Evolutionary conservation across 768 basidiomycete genomes (phyloP), one percentile per base, ranked within the genome.

Genomic region (Mycena leptocephala): DNA sequence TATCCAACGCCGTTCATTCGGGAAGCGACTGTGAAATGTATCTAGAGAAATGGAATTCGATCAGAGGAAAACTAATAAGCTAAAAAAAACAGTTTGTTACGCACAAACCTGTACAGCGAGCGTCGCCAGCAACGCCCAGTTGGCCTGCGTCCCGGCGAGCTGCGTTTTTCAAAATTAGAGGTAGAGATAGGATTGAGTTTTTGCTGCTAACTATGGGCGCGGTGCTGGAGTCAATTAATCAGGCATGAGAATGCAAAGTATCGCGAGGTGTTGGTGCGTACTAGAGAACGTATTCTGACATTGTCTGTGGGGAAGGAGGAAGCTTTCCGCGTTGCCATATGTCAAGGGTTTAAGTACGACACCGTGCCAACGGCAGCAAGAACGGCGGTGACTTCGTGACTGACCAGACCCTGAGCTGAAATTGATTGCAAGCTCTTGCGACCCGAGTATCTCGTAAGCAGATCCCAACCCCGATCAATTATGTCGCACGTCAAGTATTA

Each of bases 1-100:
- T 35, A 70, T 70, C 68, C 68, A 70, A 28, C 55, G 51, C n/a
- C 68, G 51, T 8, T 70, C 68, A n/a, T n/a, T n/a, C n/a, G n/a
- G n/a, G n/a, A n/a, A n/a, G n/a, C n/a, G n/a, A n/a, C n/a, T n/a
- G n/a, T 18, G 30, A 69, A 69, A 46, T 28, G 33, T 68, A 53
- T 56, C 67, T 68, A 30, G 30, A 16, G 20, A 26, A 48, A 24
- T 37, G 51, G 35, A 32, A 56, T 56, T 56, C 30, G 26, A 28
- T 9, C 43, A 39, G 30, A 24, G 48, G n/a, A 53, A 39, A 68
- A n/a, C 28, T 22, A 24, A 51, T 24, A 24, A 51, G 48, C 24
- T 51, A 56, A 55, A 37, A 13, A 56, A 55, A 37, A 13, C 14
- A 68, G 28, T 28, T 26, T 37, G 51, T 3, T 46, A 68, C 67